Base-by-base conservation (phyloP, 495 filamentous ascomycete species). In the Penicillium cataractarum region DNA sequence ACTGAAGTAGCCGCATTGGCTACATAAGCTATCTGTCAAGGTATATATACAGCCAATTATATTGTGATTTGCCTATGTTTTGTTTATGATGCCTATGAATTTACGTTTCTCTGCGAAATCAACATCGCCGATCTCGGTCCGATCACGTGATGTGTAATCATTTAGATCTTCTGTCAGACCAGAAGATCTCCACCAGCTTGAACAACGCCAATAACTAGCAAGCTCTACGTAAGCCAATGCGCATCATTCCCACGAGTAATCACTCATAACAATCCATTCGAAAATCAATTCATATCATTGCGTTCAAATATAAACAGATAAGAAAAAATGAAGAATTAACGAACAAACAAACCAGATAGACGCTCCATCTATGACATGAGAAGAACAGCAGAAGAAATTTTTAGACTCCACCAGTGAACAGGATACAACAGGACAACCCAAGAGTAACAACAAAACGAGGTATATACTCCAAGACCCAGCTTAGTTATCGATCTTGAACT, bases 401-500 rank as follows among this genome's bases (percentile, higher is more conserved):
- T 58, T 26, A 55, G 49, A 49, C 46, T 27, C 46, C 54, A 61
- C 42, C 53, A 48, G 62, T 53, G 55, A 44, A 62, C 39, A 37
- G 32, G 6, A 69, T 62, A 64, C 48, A 58, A 53, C 58, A 58
- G 55, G 17, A 42, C 40, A 21, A 42, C n/a, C n/a, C 40, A 42
- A 42, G 40, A 15, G 42, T 12, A 22, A 46, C 21, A 12, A 46
- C 17, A 7, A 40, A 27, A 46, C 22, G 24, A 29, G 24, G 15
- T 48, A 57, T 57, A 48, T 44, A 46, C 55, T 44, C 9, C n/a
- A n/a, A 21, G 12, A 12, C 13, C 49, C 3, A 48, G 6, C 61
- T 60, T 64, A 71, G 53, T 82, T 78, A 56, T 80, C 86, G 33
- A 98, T 85, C 76, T 88, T 88, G 76, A 95, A 99, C 82, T 89